Evolutionary conservation across 345 rosid genomes (phyloP).

Genomic region (Eucalyptus curtisii): DNA sequence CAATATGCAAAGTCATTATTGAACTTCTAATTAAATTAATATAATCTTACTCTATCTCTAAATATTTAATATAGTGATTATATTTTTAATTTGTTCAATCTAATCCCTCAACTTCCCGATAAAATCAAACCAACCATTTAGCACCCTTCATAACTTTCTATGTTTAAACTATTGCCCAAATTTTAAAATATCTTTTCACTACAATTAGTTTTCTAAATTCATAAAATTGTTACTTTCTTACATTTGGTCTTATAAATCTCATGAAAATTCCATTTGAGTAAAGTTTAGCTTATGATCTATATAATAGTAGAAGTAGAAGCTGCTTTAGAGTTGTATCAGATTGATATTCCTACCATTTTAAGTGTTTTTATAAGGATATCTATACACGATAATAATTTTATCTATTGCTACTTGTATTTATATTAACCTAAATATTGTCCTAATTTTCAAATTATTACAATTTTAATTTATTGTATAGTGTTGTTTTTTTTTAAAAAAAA

Average conservation of each 20-base stretch:
- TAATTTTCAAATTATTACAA: too few species aligned
- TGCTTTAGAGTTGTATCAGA: neutral
- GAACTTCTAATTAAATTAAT: neutral
- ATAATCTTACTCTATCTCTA: too few species aligned
- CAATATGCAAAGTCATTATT: too few species aligned
- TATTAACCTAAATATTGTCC: neutral
- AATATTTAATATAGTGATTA: too few species aligned
- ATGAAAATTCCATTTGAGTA: neutral
- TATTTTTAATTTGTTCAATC: neutral
- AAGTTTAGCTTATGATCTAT: neutral
- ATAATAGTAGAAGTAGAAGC: neutral
- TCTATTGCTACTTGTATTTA: too few species aligned
- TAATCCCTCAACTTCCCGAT: fast-evolving
- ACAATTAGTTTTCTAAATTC: neutral
- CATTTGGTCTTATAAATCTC: neutral
- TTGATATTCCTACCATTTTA: neutral
- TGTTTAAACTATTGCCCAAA: neutral
- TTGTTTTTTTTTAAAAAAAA: too few species aligned
- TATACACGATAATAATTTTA: too few species aligned
- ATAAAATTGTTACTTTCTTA: too few species aligned
- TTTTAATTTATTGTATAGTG: neutral
- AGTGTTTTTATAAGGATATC: neutral
- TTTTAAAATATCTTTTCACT: neutral
- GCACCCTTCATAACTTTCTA: neutral
- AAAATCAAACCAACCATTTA: neutral